Evolutionary conservation across 345 rosid species (phyloP).

Genomic region (Corchorus olitorius): DNA sequence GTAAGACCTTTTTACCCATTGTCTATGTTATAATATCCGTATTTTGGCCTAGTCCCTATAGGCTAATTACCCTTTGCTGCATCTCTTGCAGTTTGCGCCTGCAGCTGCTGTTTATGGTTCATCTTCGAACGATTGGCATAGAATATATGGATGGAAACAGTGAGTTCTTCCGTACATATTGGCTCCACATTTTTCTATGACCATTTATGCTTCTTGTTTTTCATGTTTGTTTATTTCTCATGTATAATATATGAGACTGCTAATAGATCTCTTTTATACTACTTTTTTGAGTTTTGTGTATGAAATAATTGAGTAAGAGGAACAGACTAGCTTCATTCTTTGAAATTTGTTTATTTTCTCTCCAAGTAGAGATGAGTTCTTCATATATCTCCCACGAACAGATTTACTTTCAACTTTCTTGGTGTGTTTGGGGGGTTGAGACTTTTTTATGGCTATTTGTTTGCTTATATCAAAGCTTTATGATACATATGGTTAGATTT

Average conservation of each 20-base stretch:
- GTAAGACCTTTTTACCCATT: slow-evolving; percentile 36
- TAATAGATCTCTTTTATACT: neutral
- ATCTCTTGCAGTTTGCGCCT: slow-evolving; percentile 63
- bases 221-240: neutral
- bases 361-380: neutral
- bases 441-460: neutral
- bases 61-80: neutral
- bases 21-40: neutral
- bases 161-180: slow-evolving; percentile 29
- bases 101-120: slow-evolving; percentile 73
- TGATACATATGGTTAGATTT: neutral
- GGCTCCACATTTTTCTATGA: neutral
- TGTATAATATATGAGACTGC: neutral
- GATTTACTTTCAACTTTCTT: neutral
- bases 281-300: neutral
- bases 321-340: neutral
- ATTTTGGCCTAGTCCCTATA: neutral
- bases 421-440: neutral
- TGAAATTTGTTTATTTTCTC: neutral
- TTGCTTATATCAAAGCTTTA: neutral
- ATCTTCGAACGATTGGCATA: slow-evolving; percentile 76
- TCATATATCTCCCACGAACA: neutral
- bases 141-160: slow-evolving; percentile 61
- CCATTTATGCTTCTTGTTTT: neutral
- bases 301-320: neutral